Percentiles rank a stretch among this genome's conserved stretches.
Conservation (phyloP, 208 protist genomes). For the Acanthamoeba sp. region DNA sequence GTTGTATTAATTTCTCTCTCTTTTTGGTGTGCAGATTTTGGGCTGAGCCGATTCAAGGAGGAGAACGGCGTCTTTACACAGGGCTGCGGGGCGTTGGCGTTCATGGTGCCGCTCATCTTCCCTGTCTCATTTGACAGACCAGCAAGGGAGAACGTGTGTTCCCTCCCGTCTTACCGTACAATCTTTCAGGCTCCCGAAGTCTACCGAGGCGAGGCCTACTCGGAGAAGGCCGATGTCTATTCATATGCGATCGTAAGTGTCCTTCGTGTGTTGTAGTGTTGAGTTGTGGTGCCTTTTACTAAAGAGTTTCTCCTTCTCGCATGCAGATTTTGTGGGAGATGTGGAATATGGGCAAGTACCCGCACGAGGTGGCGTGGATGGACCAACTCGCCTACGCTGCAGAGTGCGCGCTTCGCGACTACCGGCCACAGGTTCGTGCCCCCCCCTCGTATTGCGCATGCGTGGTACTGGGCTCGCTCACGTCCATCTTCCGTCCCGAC, state of each 20-base stretch:
- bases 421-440: background rate
- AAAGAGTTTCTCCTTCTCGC: background rate
- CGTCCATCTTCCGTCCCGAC: background rate
- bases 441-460: background rate
- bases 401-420: conserved; percentile 21
- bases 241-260: background rate
- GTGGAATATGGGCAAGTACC: conserved; percentile 15
- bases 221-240: conserved; percentile 43
- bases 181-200: conserved; percentile 54
- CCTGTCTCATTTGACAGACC: background rate
- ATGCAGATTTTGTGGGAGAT: conserved; percentile 28
- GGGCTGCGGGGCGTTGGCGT: conserved; percentile 30
- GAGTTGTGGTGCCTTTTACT: background rate
- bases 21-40: conserved; percentile 23
- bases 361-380: conserved; percentile 45
- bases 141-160: background rate
- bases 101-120: background rate
- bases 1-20: background rate
- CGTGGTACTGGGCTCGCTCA: background rate
- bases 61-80: conserved; percentile 10
- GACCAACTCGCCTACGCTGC: conserved; percentile 30
- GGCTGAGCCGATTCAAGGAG: conserved; percentile 35
- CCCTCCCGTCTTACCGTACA: no score
- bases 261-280: background rate
- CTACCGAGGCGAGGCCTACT: conserved; percentile 30